phyloP scores from a whole-genome alignment of 164 flowering plant genomes.

The Cinnamomum micranthum region DNA sequence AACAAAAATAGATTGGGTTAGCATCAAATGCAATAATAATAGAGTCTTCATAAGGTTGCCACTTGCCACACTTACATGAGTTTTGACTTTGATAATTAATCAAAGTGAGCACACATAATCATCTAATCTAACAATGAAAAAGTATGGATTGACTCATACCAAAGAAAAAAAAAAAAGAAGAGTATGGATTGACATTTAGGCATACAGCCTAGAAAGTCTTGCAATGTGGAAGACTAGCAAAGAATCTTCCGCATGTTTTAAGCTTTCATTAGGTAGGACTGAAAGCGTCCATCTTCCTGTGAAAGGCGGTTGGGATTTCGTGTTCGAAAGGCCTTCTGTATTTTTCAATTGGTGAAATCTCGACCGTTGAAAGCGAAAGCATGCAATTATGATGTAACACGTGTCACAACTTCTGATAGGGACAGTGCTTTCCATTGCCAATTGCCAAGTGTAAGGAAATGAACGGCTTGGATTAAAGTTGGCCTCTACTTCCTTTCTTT shows the following conservation, averaged over 20 bases:
- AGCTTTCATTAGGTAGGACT: neutral
- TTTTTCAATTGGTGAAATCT: neutral
- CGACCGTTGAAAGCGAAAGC: neutral
- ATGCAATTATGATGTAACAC: neutral
- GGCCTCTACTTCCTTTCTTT: neutral
- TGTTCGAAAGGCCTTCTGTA: neutral
- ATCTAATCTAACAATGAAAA: neutral
- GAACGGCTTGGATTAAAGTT: neutral
- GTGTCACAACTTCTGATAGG: neutral
- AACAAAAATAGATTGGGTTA: too few species aligned
- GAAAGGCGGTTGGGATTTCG: neutral
- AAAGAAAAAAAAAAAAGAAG: too few species aligned
- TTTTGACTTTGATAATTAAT: too few species aligned
- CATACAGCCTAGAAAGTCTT: neutral
- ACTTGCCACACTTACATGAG: too few species aligned
- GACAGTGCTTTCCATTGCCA: neutral
- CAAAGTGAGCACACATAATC: too few species aligned
- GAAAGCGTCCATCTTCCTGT: neutral
- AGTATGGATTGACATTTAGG: too few species aligned
- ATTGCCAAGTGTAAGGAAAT: neutral
- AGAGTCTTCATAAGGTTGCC: too few species aligned
- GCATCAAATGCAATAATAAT: too few species aligned
- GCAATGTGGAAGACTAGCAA: neutral
- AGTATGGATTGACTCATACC: neutral
- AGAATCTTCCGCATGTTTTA: neutral